Percentiles rank a stretch among this genome's conserved stretches.
Conservation (phyloP, 768 basidiomycete species). For the Phanerochaete sordida region DNA sequence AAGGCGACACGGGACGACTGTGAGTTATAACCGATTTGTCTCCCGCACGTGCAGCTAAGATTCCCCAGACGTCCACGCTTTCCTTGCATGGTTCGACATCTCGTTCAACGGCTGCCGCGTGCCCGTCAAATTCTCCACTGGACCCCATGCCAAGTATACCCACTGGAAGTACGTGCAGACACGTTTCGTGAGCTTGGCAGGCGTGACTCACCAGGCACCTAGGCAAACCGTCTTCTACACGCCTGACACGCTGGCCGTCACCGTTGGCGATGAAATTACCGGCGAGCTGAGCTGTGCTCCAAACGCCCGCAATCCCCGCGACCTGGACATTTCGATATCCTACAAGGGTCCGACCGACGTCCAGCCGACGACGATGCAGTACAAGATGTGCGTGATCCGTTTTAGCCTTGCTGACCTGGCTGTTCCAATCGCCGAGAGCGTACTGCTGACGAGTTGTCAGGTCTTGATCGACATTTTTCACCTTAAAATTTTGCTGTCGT, state of each 20-base stretch:
- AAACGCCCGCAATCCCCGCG: constrained; percentile 90
- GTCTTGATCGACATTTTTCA: constrained; percentile 48
- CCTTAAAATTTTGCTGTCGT: constrained; percentile 7
- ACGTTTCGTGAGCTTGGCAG: neutral
- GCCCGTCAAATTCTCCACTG: constrained; percentile 93
- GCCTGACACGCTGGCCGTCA: constrained; percentile 66
- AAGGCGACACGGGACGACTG: constrained; percentile 88
- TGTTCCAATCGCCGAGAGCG: constrained; percentile 22
- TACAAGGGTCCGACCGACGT: constrained; percentile 41
- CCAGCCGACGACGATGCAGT: constrained; percentile 44
- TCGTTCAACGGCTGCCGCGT: constrained; percentile 95
- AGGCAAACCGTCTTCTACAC: constrained; percentile 99
- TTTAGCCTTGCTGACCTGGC: constrained; percentile 21
- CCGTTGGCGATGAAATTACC: constrained; percentile 65
- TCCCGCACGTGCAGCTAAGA: neutral
- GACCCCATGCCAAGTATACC: constrained; percentile 94
- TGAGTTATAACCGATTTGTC: constrained; percentile 25
- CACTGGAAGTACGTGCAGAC: constrained; percentile 82
- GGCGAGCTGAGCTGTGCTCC: constrained; percentile 80
- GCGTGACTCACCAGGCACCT: constrained; percentile 3
- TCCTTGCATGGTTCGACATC: constrained; percentile 99
- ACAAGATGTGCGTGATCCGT: constrained; percentile 79
- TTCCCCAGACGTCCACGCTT: constrained; percentile 83
- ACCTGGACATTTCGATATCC: constrained; percentile 84
- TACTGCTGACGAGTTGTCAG: constrained; percentile 68